Evolutionary conservation across 2,329 filamentous ascomycete genomes (phyloP), one percentile per base, ranked within the genome.

Genomic region (Purpureocillium takamizusanense): DNA sequence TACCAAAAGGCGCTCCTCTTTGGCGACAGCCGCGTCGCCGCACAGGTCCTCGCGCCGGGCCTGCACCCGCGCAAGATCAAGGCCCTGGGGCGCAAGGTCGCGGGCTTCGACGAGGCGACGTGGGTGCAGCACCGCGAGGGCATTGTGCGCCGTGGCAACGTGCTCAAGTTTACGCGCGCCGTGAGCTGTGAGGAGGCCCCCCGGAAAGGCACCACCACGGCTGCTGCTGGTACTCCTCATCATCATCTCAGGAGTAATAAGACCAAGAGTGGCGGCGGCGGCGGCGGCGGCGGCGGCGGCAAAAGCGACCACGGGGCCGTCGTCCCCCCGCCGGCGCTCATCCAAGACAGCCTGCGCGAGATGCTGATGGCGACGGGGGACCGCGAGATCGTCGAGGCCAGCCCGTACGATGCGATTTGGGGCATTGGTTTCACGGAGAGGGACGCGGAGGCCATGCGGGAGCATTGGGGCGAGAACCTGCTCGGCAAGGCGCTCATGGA

Each of bases 401-500:
- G 69, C 41, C 74, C 78, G 10, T 64, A 55, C 41, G 80, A 85
- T 59, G 51, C 65, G 5, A 70, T 83, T 38, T 85, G 80, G 81
- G 81, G 80, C 2, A 62, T 85, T 33, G 81, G 81, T 6, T 82
- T 75, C 48, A 59, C 50, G 3, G 71, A 67, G 7, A 60, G 57
- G 14, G 59, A 69, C 49, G 78, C 78, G 3, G 63, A 60, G 39
- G 44, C 18, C 2, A 65, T 67, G 36, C 65, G 69, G 35, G 52
- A 58, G 14, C 46, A 55, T 3, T 85, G 80, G 81, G 81, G 81
- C 0, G 41, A 71, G 59, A 85, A 85, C 57, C 51, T 83, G 41
- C 54, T 85, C 34, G 81, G 80, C 0, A 73, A 73, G 58, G 76
- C 70, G 17, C 54, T 84, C 53, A 76, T 74, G 74, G 65, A 63